Evolutionary conservation across 2,329 filamentous ascomycete genomes (phyloP), one percentile per base, ranked within the genome.

Genomic region (Diaporthe vaccinii): DNA sequence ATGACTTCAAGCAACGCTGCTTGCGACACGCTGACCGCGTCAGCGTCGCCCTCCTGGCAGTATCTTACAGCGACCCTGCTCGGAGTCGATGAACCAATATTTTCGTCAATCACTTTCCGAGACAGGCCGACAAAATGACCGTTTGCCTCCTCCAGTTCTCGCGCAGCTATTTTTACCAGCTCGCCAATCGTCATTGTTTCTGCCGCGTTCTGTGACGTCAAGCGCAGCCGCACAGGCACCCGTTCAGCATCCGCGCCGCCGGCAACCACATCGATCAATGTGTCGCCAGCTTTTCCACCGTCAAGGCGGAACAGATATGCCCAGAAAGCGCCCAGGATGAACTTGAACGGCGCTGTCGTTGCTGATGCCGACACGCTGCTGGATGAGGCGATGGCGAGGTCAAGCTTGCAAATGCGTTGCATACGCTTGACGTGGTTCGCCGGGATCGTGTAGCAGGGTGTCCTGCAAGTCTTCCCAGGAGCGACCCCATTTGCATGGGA

Each of bases 341-440:
- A 68, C 15, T 39, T 68, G 46, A 68, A 53, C 15, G 59, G 39
- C 8, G 39, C 25, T 0, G n/a, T 22, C 8, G 49, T 7, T 28
- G n/a, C 14, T 12, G 34, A 20, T 10, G 12, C 46, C 4, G 65
- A 31, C 20, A 8, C 10, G 17, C 25, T 49, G 17, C 17, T 15
- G 20, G 41, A 14, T 22, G 65, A 68, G 4, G 65, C 12, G 14
- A 68, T 68, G 34, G 14, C 34, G 14, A 68, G 65, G 9, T 68
- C 65, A 22, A 53, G 46, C n/a, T 68, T 68, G 65, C 31, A 53
- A 22, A 68, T 10, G 22, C 65, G 65, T 34, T 28, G 51, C 65
- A 68, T 68, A 8, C 65, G 65, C 46, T 22, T 53, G 15, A 68
- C 65, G 1, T 53, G 65, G 22, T 68, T 53, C 1, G 46, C 65